Evolutionary conservation across 2,329 filamentous ascomycete species (phyloP).

Genomic region (Alternaria solani): DNA sequence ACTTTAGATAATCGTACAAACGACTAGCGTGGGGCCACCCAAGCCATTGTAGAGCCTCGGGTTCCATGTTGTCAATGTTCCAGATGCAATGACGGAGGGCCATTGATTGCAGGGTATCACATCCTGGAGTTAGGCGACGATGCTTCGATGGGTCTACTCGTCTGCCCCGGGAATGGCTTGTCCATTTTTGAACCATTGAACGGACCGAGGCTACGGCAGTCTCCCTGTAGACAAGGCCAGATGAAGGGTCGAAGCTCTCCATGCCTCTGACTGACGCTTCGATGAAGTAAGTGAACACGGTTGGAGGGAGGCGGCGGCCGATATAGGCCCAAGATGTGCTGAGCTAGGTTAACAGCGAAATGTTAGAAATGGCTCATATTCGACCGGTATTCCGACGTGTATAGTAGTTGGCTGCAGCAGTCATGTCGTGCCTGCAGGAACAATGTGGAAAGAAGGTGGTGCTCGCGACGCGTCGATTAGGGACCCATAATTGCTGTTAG

Average conservation of each 20-base stretch:
- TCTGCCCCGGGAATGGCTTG: slow-evolving; percentile 21
- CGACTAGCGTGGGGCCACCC: slow-evolving; percentile 28
- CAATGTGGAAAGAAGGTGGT: background rate
- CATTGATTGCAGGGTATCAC: slow-evolving; percentile 27
- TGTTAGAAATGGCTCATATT: background rate
- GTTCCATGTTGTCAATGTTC: slow-evolving; percentile 25
- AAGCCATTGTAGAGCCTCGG: slow-evolving; percentile 27
- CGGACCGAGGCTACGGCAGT: slow-evolving; percentile 13
- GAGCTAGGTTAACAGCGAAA: background rate
- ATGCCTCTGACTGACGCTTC: slow-evolving; percentile 4
- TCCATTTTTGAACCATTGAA: slow-evolving; percentile 33
- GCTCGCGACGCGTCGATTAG: background rate
- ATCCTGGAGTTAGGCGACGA: slow-evolving; percentile 17
- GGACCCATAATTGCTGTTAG: background rate
- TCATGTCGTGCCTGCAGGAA: background rate
- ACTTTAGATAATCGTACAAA: slow-evolving; percentile 26
- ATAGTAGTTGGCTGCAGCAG: background rate
- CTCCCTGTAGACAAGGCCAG: slow-evolving; percentile 32
- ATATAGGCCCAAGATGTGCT: background rate
- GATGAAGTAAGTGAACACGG: background rate
- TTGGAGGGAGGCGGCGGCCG: background rate
- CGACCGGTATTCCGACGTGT: background rate
- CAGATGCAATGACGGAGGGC: slow-evolving; percentile 29
- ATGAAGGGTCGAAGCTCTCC: slow-evolving; percentile 13
- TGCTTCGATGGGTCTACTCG: slow-evolving; percentile 19